Percentiles rank a stretch among this genome's conserved stretches.
Evolutionary conservation across 2,329 filamentous ascomycete species (phyloP).

Genomic region (Xylariaceae sp.): DNA sequence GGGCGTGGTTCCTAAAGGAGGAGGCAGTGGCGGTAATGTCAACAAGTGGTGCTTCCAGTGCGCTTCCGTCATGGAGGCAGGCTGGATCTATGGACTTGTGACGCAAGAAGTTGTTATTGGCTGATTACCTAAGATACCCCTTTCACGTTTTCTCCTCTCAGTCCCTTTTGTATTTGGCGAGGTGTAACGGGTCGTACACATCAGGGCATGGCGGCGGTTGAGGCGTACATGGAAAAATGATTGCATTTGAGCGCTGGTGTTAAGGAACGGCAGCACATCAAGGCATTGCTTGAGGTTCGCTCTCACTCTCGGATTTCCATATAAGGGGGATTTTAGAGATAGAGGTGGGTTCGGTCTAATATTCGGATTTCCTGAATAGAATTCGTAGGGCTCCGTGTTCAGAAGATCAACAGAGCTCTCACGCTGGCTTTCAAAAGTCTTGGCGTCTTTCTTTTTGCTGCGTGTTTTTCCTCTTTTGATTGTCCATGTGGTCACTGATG

Average conservation of each 20-base stretch:
- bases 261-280: slow-evolving; percentile 7
- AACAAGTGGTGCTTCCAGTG: slow-evolving; percentile 64
- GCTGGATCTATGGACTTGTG: slow-evolving; percentile 53
- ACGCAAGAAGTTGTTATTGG: slow-evolving; percentile 51
- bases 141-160: slow-evolving; percentile 2
- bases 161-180: slow-evolving; percentile 10
- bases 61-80: slow-evolving; percentile 48
- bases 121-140: slow-evolving; percentile 25
- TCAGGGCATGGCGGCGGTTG: slow-evolving; percentile 7
- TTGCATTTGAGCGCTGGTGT: slow-evolving; percentile 17
- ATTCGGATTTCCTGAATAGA: background rate
- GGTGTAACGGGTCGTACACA: slow-evolving; percentile 5
- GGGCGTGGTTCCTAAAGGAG: slow-evolving; percentile 49
- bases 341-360: no score
- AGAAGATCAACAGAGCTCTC: no score
- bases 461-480: no score
- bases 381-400: no score
- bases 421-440: no score
- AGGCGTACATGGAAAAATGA: slow-evolving; percentile 5
- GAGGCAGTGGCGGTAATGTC: slow-evolving; percentile 49
- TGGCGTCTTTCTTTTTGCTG: no score
- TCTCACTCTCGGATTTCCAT: background rate
- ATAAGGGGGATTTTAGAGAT: background rate
- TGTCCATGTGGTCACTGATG: no score
- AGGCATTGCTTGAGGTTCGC: background rate